Percentiles rank a stretch among this genome's conserved stretches.
These are phyloP conservation scores for Plantago lanceolata DNA, from an alignment of 305 asterid species.

Conservation along the genomic window DNA sequence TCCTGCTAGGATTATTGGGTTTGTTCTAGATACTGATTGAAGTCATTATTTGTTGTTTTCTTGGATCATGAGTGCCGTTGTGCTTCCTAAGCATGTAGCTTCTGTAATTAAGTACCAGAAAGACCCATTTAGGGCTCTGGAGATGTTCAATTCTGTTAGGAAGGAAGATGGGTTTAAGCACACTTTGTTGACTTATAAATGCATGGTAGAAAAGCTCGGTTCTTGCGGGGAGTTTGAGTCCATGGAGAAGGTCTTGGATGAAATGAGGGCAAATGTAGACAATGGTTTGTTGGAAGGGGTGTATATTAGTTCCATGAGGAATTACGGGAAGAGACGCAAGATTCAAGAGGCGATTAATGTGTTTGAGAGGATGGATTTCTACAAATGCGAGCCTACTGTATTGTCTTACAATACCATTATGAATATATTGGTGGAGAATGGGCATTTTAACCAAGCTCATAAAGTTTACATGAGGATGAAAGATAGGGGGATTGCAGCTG, in stretches of 20 bases:
- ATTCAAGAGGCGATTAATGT: slow-evolving; percentile 75
- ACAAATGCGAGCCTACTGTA: slow-evolving; percentile 63
- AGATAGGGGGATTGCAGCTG: slow-evolving; percentile 65
- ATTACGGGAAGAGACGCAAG: slow-evolving; percentile 67
- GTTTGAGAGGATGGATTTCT: slow-evolving; percentile 91
- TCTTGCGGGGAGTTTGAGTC: slow-evolving; percentile 63
- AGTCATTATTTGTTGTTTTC: no score
- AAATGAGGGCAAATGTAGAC: slow-evolving; percentile 56
- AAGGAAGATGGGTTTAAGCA: slow-evolving; percentile 71
- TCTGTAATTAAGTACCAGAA: slow-evolving; percentile 67
- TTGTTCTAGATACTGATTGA: no score
- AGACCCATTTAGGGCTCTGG: slow-evolving; percentile 80
- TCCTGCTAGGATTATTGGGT: no score
- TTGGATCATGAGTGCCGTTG: slow-evolving; percentile 31
- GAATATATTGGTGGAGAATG: slow-evolving; percentile 81
- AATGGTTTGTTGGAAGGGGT: slow-evolving; percentile 66
- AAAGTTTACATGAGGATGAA: slow-evolving; percentile 80
- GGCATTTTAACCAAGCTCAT: slow-evolving; percentile 73
- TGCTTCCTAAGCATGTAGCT: slow-evolving; percentile 85
- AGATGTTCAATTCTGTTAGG: slow-evolving; percentile 71
- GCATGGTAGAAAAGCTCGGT: slow-evolving; percentile 81
- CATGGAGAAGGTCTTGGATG: slow-evolving; percentile 63
- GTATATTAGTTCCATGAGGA: slow-evolving; percentile 63
- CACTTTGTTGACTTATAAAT: slow-evolving; percentile 60
- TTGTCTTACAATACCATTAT: slow-evolving; percentile 65